phyloP scores from a whole-genome alignment of 2,329 filamentous ascomycete species.

The Tolypocladium album region DNA sequence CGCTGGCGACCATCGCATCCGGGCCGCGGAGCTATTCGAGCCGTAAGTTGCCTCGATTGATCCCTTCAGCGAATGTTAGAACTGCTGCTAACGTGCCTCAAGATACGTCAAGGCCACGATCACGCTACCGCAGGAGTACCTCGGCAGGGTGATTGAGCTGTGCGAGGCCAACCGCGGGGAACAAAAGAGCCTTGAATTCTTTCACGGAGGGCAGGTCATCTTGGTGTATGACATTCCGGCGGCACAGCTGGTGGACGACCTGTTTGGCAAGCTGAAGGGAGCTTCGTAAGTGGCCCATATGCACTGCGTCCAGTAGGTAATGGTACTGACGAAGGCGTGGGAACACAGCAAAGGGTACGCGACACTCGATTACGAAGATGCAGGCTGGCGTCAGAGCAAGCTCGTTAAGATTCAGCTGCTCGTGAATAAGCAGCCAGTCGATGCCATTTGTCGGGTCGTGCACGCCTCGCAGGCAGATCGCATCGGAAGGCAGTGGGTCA shows the following conservation, averaged over 20 bases:
- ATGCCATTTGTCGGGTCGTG: slow-evolving; percentile 85
- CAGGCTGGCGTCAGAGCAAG: slow-evolving; percentile 69
- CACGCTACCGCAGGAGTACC: slow-evolving; percentile 85
- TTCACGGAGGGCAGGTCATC: slow-evolving; percentile 86
- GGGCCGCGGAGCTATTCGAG: slow-evolving; percentile 36
- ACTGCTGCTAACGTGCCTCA: neutral
- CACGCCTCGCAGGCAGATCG: slow-evolving; percentile 73
- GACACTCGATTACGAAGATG: slow-evolving; percentile 92
- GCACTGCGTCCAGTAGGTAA: neutral
- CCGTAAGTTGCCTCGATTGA: slow-evolving; percentile 27
- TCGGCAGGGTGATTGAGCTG: slow-evolving; percentile 89
- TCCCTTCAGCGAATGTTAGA: neutral
- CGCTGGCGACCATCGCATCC: slow-evolving; percentile 33
- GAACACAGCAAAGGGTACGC: slow-evolving; percentile 69
- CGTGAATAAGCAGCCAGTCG: slow-evolving; percentile 87
- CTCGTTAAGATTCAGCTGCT: slow-evolving; percentile 86
- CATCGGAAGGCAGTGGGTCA: slow-evolving; percentile 78
- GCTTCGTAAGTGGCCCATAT: slow-evolving; percentile 41
- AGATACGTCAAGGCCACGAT: slow-evolving; percentile 71
- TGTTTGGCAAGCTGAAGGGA: slow-evolving; percentile 94
- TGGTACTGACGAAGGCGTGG: neutral
- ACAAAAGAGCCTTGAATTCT: slow-evolving; percentile 82
- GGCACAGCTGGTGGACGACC: slow-evolving; percentile 85
- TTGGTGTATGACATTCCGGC: slow-evolving; percentile 85
- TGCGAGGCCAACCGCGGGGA: slow-evolving; percentile 84